phyloP scores from a whole-genome alignment of 1,284 basidiomycete species.

The Marasmius tenuissimus region DNA sequence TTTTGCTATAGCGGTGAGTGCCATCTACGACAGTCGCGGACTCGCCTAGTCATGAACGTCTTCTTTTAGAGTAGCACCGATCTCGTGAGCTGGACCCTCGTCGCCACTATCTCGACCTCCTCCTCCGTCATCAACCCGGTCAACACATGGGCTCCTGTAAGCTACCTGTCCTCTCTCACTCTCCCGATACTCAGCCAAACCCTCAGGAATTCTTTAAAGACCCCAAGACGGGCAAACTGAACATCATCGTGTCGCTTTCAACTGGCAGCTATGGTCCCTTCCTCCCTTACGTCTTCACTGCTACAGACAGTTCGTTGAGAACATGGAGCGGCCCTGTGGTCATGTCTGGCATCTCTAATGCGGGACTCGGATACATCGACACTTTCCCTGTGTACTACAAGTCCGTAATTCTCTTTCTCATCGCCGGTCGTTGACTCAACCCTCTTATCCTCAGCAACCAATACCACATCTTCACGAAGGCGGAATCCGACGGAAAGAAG shows the following conservation, averaged over 20 bases:
- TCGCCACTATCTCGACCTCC: slow-evolving; percentile 28
- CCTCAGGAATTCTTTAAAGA: slow-evolving; percentile 36
- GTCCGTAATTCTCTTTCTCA: slow-evolving; percentile 16
- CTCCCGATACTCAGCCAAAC: not conserved
- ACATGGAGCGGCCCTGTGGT: slow-evolving; percentile 31
- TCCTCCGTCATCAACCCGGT: slow-evolving; percentile 29
- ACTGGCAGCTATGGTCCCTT: slow-evolving; percentile 35
- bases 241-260: slow-evolving; percentile 34
- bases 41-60: not conserved
- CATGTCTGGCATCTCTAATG: slow-evolving; percentile 33
- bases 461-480: slow-evolving; percentile 34
- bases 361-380: slow-evolving; percentile 35
- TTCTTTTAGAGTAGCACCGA: slow-evolving; percentile 28
- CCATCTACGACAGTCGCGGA: not conserved
- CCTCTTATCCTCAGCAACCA: slow-evolving; percentile 21
- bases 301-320: slow-evolving; percentile 27
- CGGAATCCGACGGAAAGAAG: slow-evolving; percentile 31
- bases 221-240: slow-evolving; percentile 29
- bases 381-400: slow-evolving; percentile 34
- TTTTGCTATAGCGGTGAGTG: slow-evolving; percentile 32
- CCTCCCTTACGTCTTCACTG: slow-evolving; percentile 34
- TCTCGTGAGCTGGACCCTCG: slow-evolving; percentile 27
- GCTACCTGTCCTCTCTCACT: slow-evolving; percentile 1
- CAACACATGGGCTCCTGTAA: slow-evolving; percentile 35
- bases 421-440: not conserved